phyloP scores from a whole-genome alignment of 208 protist genomes.

The Angomonas ambiguus region DNA sequence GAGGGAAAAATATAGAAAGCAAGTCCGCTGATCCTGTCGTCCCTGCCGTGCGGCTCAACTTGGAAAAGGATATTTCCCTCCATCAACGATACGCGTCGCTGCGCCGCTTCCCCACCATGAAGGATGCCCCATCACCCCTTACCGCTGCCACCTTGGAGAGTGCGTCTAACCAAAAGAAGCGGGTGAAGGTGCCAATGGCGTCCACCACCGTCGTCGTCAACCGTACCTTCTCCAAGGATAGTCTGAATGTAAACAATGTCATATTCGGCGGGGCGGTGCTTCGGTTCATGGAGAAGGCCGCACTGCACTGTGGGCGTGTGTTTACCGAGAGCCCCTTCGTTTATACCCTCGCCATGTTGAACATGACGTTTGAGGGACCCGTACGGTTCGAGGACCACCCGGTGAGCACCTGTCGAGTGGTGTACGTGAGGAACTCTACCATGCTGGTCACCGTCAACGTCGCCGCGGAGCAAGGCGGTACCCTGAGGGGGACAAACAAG shows the following conservation, averaged over 20 bases:
- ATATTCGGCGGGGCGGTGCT: slow-evolving; percentile 40
- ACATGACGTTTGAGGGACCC: slow-evolving; percentile 33
- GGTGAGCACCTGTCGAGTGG: slow-evolving; percentile 20
- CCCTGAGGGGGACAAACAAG: slow-evolving; percentile 15
- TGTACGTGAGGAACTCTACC: slow-evolving; percentile 31
- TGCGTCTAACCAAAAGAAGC: not conserved
- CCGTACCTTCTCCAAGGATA: slow-evolving; percentile 9
- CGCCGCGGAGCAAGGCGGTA: slow-evolving; percentile 2
- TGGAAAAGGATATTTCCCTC: slow-evolving; percentile 7
- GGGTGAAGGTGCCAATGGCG: not conserved
- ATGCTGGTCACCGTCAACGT: slow-evolving; percentile 35
- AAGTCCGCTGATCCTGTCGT: not conserved
- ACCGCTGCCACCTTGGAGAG: slow-evolving; percentile 6
- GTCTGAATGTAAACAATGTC: slow-evolving; percentile 34
- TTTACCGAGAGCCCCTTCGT: slow-evolving; percentile 25
- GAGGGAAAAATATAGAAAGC: not conserved
- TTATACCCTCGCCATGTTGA: slow-evolving; percentile 32
- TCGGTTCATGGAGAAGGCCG: slow-evolving; percentile 34
- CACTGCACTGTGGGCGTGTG: slow-evolving; percentile 29
- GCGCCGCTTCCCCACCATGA: not conserved
- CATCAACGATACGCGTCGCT: slow-evolving; percentile 20
- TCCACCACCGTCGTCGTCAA: not conserved
- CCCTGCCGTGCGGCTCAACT: slow-evolving; percentile 3
- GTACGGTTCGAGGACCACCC: slow-evolving; percentile 17
- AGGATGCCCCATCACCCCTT: not conserved